Base-by-base conservation (phyloP, 805 yeast genomes). In the Kodamaea hsintzibuensis region DNA sequence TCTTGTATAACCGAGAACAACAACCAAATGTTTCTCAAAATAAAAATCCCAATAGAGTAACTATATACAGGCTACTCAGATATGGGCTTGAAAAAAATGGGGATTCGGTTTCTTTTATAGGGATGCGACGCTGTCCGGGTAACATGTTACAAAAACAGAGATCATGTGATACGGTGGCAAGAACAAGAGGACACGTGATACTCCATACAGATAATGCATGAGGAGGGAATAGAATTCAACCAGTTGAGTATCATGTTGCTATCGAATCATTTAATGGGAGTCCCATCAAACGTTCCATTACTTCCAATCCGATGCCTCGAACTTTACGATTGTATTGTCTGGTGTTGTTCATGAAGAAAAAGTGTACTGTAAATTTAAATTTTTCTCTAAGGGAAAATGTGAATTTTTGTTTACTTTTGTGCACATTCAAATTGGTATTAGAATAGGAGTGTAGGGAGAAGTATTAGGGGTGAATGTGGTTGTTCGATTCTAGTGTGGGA, bases 11-110 rank as follows among this genome's bases (percentile, higher is more conserved):
- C 37, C 30, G 74, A 70, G 77, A 72, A 63, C 58, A 57, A 73
- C 79, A 74, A 74, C 37, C 63, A 57, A 74, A 75, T 75, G 79
- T 72, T 71, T 75, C 79, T 74, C 71, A 54, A 59, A 37, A 7
- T 37, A 27, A 27, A 42, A 27, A 49, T 16, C 27, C 27, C 42
- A 42, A 33, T 30, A 30, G 35, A 30, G 35, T 30, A 30, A 30
- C 35, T 30, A 30, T 30, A 30, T 30, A 30, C 35, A 30, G 35
- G 35, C 35, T 30, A 30, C 35, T 30, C 35, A 30, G 35, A 9
- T 22, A 22, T 30, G 35, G 35, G 35, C 35, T 30, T 30, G 35
- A 30, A 30, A 30, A 30, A 30, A 30, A 30, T 30, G 35, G 35
- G 35, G 35, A 30, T 30, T 30, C 35, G 35, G 35, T 30, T 5